Conservation (phyloP, 2,329 filamentous ascomycete species). For the Epichloe amarillans region DNA sequence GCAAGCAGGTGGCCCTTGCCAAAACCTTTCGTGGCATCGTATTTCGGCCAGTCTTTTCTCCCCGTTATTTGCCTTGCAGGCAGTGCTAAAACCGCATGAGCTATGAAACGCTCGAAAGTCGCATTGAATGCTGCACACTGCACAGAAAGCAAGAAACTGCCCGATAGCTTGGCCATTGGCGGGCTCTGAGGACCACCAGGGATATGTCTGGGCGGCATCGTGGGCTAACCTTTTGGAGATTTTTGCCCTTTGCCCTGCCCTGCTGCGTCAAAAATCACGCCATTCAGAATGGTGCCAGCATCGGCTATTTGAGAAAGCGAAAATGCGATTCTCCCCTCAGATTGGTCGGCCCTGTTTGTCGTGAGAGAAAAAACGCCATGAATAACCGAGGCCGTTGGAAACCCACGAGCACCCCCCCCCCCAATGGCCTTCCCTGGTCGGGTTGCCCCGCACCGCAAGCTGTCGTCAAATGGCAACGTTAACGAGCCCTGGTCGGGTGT, state of each 20-base stretch:
- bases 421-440: background rate
- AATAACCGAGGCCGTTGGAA: background rate
- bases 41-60: background rate
- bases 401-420: background rate
- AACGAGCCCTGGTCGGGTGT: background rate
- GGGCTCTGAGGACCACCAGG: background rate
- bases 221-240: background rate
- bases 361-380: background rate
- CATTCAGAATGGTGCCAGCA: slow-evolving; percentile 15
- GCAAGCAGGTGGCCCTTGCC: background rate
- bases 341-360: background rate
- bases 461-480: background rate
- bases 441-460: slow-evolving; percentile 1
- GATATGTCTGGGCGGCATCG: background rate
- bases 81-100: background rate
- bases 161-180: slow-evolving; percentile 2
- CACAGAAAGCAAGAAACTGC: background rate
- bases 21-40: background rate
- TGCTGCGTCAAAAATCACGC: slow-evolving; percentile 7
- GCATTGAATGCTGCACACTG: background rate
- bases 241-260: background rate
- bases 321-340: background rate
- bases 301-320: background rate
- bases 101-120: background rate
- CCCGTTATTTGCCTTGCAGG: background rate